A percentile compares a stretch with the other conserved stretches of the same genome.
phyloP scores from a whole-genome alignment of 1,284 basidiomycete genomes.

The Apiotrichum montevideense region DNA sequence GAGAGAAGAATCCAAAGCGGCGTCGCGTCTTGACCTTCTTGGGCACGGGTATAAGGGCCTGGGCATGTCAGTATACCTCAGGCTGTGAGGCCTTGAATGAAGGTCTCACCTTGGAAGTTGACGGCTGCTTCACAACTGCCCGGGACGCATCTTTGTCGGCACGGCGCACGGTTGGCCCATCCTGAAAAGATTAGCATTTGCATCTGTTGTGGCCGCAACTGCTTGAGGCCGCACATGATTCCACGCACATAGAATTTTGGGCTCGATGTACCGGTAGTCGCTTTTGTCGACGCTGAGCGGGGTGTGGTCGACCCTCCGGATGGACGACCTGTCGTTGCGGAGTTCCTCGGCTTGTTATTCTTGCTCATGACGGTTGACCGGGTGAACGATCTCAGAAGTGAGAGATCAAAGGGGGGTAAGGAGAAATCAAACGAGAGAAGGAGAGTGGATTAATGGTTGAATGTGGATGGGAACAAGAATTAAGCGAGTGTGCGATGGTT shows the following conservation, averaged over 20 bases:
- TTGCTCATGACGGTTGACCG: neutral
- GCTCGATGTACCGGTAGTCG: neutral
- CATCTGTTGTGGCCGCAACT: neutral
- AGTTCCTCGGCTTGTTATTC: conserved; percentile 3
- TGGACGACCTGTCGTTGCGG: neutral
- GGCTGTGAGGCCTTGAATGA: too few species aligned
- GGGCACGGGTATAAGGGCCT: neutral
- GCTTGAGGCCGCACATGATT: neutral
- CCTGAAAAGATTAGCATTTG: neutral
- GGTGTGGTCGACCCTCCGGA: neutral
- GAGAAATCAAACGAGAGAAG: too few species aligned
- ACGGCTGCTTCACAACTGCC: neutral
- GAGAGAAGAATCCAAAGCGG: conserved; percentile 26
- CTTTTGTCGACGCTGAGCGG: neutral
- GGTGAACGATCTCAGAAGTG: too few species aligned
- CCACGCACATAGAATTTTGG: conserved; percentile 17
- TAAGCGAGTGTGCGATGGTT: too few species aligned
- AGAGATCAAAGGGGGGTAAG: too few species aligned
- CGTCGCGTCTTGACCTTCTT: neutral
- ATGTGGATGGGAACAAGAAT: too few species aligned
- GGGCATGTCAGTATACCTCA: neutral
- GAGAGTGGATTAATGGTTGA: too few species aligned
- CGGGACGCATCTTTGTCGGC: too few species aligned
- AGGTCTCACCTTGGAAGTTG: neutral
- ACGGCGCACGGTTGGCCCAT: conserved; percentile 1